Evolutionary conservation across 805 yeast genomes (phyloP).

Genomic region (Zygosaccharomyces gambellarensis): DNA sequence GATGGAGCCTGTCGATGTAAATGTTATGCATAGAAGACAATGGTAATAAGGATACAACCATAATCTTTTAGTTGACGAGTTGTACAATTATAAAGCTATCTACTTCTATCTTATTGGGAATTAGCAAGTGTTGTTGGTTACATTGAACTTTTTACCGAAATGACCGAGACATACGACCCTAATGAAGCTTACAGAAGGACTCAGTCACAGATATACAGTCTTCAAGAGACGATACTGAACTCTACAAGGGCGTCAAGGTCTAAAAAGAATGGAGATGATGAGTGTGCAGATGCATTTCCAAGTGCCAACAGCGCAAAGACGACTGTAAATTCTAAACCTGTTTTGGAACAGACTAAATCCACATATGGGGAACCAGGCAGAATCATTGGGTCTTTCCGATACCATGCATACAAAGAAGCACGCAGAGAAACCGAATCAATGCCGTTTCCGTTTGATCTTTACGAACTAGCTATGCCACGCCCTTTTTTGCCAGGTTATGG

Average conservation of each 20-base stretch:
- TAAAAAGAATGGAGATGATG: background rate
- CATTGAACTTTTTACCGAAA: background rate
- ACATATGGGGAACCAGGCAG: conserved; percentile 16
- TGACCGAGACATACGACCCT: conserved; percentile 8
- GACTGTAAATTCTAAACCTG: conserved; percentile 14
- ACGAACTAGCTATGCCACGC: conserved; percentile 15
- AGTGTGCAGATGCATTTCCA: background rate
- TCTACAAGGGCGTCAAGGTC: conserved; percentile 16
- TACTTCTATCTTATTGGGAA: too few species aligned
- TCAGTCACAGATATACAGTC: conserved; percentile 30
- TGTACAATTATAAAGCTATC: background rate
- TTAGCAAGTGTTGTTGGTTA: background rate
- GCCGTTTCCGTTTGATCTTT: conserved; percentile 10
- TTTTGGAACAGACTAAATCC: conserved; percentile 13
- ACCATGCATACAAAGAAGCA: conserved; percentile 21
- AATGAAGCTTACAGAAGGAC: conserved; percentile 29
- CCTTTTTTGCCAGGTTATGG: conserved; percentile 28
- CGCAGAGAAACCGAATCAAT: background rate
- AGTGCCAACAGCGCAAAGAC: background rate
- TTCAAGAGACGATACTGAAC: conserved; percentile 34
- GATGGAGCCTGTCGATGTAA: background rate
- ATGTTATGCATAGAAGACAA: background rate
- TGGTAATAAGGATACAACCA: background rate
- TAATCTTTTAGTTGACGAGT: background rate
- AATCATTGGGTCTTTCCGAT: conserved; percentile 18